Evolutionary conservation across 2,329 filamentous ascomycete genomes (phyloP).

Genomic region (Diaporthe batatas): DNA sequence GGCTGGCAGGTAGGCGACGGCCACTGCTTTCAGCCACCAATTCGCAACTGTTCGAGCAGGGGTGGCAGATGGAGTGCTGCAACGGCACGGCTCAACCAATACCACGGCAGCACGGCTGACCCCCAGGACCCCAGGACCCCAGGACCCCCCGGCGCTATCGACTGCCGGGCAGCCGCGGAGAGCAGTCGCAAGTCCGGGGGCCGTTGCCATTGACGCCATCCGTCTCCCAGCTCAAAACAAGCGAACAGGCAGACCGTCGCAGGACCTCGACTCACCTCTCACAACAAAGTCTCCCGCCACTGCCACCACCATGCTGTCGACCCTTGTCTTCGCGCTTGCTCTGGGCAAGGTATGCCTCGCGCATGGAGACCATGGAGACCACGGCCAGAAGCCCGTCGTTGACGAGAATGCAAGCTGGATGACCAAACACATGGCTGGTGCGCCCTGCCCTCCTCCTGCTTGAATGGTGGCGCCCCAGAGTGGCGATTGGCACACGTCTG

Average conservation of each 20-base stretch:
- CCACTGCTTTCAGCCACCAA: no score
- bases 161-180: not conserved
- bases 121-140: no score
- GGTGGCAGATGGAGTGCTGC: no score
- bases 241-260: not conserved
- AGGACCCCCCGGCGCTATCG: no score
- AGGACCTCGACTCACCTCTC: not conserved
- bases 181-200: not conserved
- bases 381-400: conserved; percentile 67
- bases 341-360: conserved; percentile 60
- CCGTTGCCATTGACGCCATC: conserved; percentile 17
- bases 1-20: no score
- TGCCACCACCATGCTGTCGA: conserved; percentile 29
- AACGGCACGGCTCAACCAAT: not conserved
- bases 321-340: conserved; percentile 36
- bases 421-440: conserved; percentile 76
- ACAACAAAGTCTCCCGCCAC: not conserved
- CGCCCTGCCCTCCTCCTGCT: conserved; percentile 42
- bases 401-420: conserved; percentile 72
- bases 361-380: conserved; percentile 64
- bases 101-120: not conserved
- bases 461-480: not conserved
- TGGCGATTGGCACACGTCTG: conserved; percentile 9
- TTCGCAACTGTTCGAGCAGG: no score
- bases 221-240: not conserved